Evolutionary conservation across 2,329 filamentous ascomycete species (phyloP), one percentile per base, ranked within the genome.

Genomic region (Mycosphaerella sp.): DNA sequence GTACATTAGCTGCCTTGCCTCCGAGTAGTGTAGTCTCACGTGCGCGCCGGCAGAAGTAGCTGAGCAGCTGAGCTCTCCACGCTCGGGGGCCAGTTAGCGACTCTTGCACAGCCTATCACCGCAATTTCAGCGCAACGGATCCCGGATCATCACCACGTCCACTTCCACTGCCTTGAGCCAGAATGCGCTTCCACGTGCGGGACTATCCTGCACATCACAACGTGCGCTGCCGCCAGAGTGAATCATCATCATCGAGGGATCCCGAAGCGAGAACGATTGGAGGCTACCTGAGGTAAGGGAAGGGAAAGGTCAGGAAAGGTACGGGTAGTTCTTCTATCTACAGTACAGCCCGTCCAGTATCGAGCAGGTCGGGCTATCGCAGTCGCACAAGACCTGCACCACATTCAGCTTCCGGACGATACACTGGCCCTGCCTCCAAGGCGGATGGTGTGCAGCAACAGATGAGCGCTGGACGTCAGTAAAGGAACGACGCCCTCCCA

Each of bases 301-400:
- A 21, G 21, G 21, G 21, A 21, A 21, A 21, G 21, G 21, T 0
- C 2, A 21, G 21, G 21, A 4, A 21, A 21, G 21, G 21, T 2
- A 21, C 2, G 3, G 21, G 21, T 21, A 21, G 21, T 21, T 21
- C 21, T 21, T 21, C 21, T 4, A 21, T 29, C 26, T 7, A 17
- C 14, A 17, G 14, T 17, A 17, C 14, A 17, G 14, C 14, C 14
- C 14, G 14, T 17, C 14, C 14, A 17, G 14, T 17, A 38, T 45
- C 34, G 39, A 49, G 50, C 44, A 55, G 36, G 48, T 43, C 51
- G 53, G 54, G 26, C 43, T 45, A 51, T 43, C 44, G 46, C 48
- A 51, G 57, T 59, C 44, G 55, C 58, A 59, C 53, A 58, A 47
- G 21, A 31, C 41, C 51, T 54, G 47, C 51, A 55, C 48, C 45